Evolutionary conservation across 1,284 basidiomycete genomes (phyloP).

Genomic region (Coriolopsis trogii): DNA sequence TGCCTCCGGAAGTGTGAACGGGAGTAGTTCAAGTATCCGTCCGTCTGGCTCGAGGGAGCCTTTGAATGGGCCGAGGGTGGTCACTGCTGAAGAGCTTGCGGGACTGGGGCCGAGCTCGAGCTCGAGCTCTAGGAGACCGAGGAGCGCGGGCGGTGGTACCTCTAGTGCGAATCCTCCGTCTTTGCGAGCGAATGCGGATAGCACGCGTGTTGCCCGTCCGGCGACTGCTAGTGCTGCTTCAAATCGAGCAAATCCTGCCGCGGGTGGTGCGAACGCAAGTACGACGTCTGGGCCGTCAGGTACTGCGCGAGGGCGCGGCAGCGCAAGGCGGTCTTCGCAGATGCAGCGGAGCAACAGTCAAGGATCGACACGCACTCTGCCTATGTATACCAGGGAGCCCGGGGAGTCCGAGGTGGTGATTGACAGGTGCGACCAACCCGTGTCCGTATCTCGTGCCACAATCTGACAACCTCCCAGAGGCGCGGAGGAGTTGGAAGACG

Average conservation of each 20-base stretch:
- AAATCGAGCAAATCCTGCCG: not conserved
- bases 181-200: not conserved
- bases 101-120: not conserved
- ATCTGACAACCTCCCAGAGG: slow-evolving; percentile 7
- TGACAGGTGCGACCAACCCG: slow-evolving; percentile 45
- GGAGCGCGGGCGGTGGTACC: not conserved
- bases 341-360: slow-evolving; percentile 42
- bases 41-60: not conserved
- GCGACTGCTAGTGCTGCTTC: slow-evolving; percentile 4
- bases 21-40: not conserved
- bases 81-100: slow-evolving; percentile 6
- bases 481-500: slow-evolving; percentile 20
- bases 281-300: not conserved
- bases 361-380: slow-evolving; percentile 69
- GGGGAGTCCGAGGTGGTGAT: slow-evolving; percentile 76
- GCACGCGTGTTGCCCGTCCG: not conserved
- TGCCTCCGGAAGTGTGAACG: slow-evolving; percentile 1
- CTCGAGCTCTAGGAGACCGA: not conserved
- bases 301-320: slow-evolving; percentile 1
- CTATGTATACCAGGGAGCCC: slow-evolving; percentile 73
- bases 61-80: not conserved
- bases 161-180: not conserved
- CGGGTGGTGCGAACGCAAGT: not conserved
- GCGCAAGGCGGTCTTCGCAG: slow-evolving; percentile 7
- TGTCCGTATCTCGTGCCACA: not conserved